A percentile compares a stretch with the other conserved stretches of the same genome.
Evolutionary conservation across 345 rosid species (phyloP).

Genomic region (Populus tremula): DNA sequence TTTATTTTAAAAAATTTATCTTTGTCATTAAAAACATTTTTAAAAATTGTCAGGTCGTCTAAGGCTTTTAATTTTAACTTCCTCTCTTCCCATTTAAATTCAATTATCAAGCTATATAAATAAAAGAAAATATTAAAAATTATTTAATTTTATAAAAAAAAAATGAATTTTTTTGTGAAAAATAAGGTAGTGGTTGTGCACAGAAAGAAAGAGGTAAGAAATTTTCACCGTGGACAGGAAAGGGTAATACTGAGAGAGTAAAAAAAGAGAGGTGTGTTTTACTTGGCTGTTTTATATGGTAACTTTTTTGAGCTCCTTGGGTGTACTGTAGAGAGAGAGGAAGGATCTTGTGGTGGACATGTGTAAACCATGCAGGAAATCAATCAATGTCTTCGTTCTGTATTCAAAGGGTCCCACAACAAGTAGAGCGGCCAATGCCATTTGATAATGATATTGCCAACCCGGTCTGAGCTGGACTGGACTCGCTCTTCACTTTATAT

Average conservation of each 20-base stretch:
- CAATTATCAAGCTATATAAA: too few species aligned
- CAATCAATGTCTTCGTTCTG: neutral
- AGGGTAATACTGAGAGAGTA: too few species aligned
- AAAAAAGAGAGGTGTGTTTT: too few species aligned
- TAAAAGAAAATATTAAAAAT: too few species aligned
- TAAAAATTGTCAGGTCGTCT: too few species aligned
- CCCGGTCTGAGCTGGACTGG: conserved; percentile 32
- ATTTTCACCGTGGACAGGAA: neutral
- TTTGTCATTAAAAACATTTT: too few species aligned
- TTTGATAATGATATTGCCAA: conserved; percentile 36
- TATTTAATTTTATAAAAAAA: neutral
- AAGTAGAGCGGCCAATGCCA: conserved; percentile 19
- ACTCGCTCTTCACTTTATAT: neutral
- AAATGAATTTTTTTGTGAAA: neutral
- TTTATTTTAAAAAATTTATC: too few species aligned
- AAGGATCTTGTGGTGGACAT: conserved; percentile 12
- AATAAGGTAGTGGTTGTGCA: neutral
- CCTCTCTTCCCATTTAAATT: too few species aligned
- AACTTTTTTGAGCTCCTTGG: neutral
- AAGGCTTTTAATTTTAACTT: too few species aligned
- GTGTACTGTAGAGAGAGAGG: neutral
- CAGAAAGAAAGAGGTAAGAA: neutral
- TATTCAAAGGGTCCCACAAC: conserved; percentile 10
- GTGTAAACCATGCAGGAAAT: conserved; percentile 31
- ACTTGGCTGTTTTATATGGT: too few species aligned